Percentiles rank a stretch among this genome's conserved stretches.
phyloP scores from a whole-genome alignment of 768 basidiomycete species.

The Russula ochroleuca region DNA sequence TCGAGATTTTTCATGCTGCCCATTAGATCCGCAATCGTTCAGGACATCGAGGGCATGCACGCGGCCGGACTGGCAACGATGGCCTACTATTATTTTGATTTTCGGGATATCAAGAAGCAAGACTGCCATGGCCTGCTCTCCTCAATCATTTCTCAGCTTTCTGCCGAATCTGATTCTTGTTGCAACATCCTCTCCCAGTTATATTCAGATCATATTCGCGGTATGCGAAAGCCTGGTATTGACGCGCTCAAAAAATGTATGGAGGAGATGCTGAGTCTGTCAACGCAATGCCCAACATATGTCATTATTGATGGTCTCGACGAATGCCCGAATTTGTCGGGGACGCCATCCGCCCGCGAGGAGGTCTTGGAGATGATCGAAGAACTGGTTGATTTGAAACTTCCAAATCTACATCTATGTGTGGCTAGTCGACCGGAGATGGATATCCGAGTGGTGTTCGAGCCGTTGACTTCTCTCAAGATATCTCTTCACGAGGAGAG shows the following conservation, averaged over 20 bases:
- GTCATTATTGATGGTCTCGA: slow-evolving; percentile 5
- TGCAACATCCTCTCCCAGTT: neutral
- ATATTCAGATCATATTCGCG: neutral
- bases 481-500: neutral
- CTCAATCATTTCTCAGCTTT: slow-evolving; percentile 5
- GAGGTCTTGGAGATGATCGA: neutral
- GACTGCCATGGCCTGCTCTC: slow-evolving; percentile 4
- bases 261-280: neutral
- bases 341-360: neutral
- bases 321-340: neutral
- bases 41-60: neutral
- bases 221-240: neutral
- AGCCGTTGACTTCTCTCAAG: neutral
- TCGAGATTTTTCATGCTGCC: neutral
- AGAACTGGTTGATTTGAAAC: neutral
- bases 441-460: neutral
- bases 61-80: neutral
- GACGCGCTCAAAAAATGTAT: neutral
- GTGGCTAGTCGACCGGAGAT: neutral
- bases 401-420: neutral
- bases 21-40: slow-evolving; percentile 2
- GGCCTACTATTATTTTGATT: slow-evolving; percentile 18
- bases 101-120: slow-evolving; percentile 12
- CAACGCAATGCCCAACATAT: neutral
- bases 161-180: neutral